phyloP scores from a whole-genome alignment of 768 basidiomycete genomes.

The Kwoniella pini region DNA sequence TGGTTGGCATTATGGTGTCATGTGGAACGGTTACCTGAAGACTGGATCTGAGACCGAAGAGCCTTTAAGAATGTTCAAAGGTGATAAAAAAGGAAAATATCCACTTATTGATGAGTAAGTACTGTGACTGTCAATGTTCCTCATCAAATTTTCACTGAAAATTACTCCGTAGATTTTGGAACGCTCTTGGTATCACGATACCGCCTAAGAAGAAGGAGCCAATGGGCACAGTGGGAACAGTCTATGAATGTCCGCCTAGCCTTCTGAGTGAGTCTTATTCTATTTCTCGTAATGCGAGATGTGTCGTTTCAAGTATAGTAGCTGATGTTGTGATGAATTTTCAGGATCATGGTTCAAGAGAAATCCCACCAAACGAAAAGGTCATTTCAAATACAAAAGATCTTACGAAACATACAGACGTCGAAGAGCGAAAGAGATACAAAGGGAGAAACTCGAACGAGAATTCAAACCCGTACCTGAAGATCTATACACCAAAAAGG shows the following conservation, averaged over 20 bases:
- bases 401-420: slow-evolving; percentile 21
- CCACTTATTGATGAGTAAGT: no score
- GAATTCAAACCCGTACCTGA: background rate
- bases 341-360: background rate
- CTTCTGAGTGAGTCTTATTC: slow-evolving; percentile 25
- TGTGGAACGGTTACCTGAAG: slow-evolving; percentile 43
- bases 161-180: slow-evolving; percentile 28
- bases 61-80: background rate
- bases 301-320: background rate
- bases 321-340: background rate
- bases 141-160: background rate
- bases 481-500: slow-evolving; percentile 23
- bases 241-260: slow-evolving; percentile 19
- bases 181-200: slow-evolving; percentile 2
- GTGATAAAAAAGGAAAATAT: no score
- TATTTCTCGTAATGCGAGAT: background rate
- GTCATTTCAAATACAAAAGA: slow-evolving; percentile 1
- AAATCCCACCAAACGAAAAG: background rate
- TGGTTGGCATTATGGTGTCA: slow-evolving; percentile 41
- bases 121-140: background rate
- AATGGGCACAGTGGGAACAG: slow-evolving; percentile 17
- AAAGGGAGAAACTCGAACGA: slow-evolving; percentile 8
- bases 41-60: slow-evolving; percentile 31
- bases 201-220: slow-evolving; percentile 21
- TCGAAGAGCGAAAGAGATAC: slow-evolving; percentile 23